Conservation (phyloP, 805 yeast species). For the Brettanomyces sp. region DNA sequence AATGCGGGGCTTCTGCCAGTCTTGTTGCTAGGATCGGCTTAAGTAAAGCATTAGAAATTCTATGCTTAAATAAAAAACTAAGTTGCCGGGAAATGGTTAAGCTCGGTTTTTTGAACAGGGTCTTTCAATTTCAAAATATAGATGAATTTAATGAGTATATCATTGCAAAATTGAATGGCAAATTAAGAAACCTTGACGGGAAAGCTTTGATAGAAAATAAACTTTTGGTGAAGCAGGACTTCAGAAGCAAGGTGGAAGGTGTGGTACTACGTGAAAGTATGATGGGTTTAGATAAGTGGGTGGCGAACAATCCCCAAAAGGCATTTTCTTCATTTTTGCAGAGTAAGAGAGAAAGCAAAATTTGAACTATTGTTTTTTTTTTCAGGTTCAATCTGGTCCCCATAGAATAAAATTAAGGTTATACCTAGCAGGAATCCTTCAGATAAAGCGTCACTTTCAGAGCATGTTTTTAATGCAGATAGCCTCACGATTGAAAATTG, state of each 20-base stretch:
- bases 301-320: conserved; percentile 61
- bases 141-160: conserved; percentile 36
- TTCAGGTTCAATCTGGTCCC: too few species aligned
- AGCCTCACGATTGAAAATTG: too few species aligned
- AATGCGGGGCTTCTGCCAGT: conserved; percentile 67
- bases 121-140: conserved; percentile 30
- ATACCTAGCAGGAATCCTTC: too few species aligned
- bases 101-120: conserved; percentile 54
- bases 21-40: conserved; percentile 63
- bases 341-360: conserved; percentile 53
- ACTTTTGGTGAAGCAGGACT: conserved; percentile 27
- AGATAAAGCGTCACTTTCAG: too few species aligned
- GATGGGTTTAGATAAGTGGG: conserved; percentile 62
- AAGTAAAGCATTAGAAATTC: conserved; percentile 63
- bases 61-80: conserved; percentile 61
- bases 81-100: conserved; percentile 44
- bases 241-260: conserved; percentile 28
- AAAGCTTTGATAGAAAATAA: conserved; percentile 38
- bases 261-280: conserved; percentile 59
- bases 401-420: too few species aligned
- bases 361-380: conserved; percentile 23
- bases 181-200: conserved; percentile 35
- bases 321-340: conserved; percentile 49
- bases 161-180: conserved; percentile 24
- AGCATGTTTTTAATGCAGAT: too few species aligned